Base-by-base conservation (phyloP, 1,284 basidiomycete species). In the Apiotrichum siamense region DNA sequence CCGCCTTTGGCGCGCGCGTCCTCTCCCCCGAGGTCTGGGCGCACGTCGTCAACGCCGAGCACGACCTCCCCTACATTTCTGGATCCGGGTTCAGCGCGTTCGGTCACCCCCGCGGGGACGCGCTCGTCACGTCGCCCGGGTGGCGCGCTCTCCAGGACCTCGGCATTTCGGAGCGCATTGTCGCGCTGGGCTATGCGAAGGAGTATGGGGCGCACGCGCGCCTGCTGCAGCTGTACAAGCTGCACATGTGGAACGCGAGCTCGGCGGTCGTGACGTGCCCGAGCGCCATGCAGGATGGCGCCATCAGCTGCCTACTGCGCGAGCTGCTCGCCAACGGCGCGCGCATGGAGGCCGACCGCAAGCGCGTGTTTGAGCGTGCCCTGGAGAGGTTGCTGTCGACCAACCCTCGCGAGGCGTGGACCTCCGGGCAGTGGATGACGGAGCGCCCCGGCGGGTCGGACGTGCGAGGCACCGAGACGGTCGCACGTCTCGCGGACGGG, bases 351-450 rank as follows among this genome's bases (percentile, higher is more conserved):
- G n/a, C 17, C 1, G 20, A 15, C 10, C 41, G 47, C 26, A 25
- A 31, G 23, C 7, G n/a, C 13, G 54, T 50, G 26, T 40, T 55
- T 10, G 26, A 42, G 27, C 15, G 38, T n/a, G 54, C 51, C 7
- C 39, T 56, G 4, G 24, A 24, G 9, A 54, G 48, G 13, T 51
- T 59, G 10, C 38, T 55, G 12, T 49, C 49, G 15, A 31, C 33
- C 1, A 80, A 88, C 65, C 80, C 85, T 1, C 61, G 72, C 0
- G 55, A 70, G 24, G 83, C 84, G 0, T 88, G 83, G 63, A 85
- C 83, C 0, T 80, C 85, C 10, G 87, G 87, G 0, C 86, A 88
- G 72, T 88, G 86, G 85, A 87, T 87, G 86, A 87, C 86, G 3
- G 85, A 87, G 81, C 80, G 83, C 21, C 79, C 84, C 6, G 87